Percentiles rank a stretch among this genome's conserved stretches.
phyloP scores from a whole-genome alignment of 2,329 filamentous ascomycete species.

The Sporothrix variecibatus region DNA sequence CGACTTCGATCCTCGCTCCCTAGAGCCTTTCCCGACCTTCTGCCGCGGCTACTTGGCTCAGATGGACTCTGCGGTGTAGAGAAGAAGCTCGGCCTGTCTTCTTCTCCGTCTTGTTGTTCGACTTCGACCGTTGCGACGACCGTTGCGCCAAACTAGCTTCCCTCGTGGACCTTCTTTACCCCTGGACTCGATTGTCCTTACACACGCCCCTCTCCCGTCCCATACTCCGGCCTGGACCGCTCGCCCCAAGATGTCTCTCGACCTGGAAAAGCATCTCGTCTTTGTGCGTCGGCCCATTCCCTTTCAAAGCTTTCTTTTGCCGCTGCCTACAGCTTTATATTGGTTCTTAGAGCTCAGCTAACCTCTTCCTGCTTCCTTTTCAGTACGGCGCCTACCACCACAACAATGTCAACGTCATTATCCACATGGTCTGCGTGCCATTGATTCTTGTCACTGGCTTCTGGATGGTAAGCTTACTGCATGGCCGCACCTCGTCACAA shows the following conservation, averaged over 20 bases:
- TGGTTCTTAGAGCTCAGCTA: background rate
- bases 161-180: background rate
- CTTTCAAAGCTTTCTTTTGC: background rate
- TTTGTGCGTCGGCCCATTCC: constrained; percentile 61
- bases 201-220: too few relatives aligned
- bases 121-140: background rate
- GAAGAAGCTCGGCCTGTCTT: constrained; percentile 9
- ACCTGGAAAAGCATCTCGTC: constrained; percentile 78
- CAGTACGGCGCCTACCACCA: constrained; percentile 86
- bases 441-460: constrained; percentile 71
- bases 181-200: background rate
- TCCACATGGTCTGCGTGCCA: constrained; percentile 80
- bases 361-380: background rate
- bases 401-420: constrained; percentile 72
- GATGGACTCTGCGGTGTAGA: constrained; percentile 22
- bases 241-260: constrained; percentile 59
- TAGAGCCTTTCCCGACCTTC: background rate
- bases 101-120: background rate
- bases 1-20: background rate
- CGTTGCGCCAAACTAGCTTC: background rate
- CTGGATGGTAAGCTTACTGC: constrained; percentile 58
- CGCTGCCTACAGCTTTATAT: constrained; percentile 5
- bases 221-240: background rate
- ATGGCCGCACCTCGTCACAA: background rate
- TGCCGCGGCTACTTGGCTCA: constrained; percentile 7